Percentiles rank a stretch among this genome's conserved stretches.
These are phyloP conservation scores for Kazachstania sp. DNA, from an alignment of 1,139 yeast genomes.

Conservation along the genomic window DNA sequence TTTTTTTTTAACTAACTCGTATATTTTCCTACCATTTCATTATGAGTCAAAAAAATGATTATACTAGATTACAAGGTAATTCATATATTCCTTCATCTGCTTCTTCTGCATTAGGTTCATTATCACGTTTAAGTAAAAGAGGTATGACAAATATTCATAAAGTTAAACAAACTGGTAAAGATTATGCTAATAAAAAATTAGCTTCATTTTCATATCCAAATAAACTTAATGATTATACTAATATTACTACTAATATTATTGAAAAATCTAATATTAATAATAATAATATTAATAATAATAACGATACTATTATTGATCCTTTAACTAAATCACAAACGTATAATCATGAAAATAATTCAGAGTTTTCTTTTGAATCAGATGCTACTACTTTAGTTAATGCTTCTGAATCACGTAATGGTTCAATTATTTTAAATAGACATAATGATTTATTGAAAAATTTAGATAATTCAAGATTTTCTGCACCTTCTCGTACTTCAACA, in stretches of 20 bases:
- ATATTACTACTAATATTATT: neutral
- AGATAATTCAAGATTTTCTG: neutral
- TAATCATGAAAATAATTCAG: constrained; percentile 4
- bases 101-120: constrained; percentile 7
- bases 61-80: neutral
- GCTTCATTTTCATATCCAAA: neutral
- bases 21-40: neutral
- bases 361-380: constrained; percentile 9
- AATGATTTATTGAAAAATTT: neutral
- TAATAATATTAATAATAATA: neutral
- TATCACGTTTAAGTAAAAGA: constrained; percentile 10
- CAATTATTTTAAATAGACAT: neutral
- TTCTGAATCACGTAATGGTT: neutral
- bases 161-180: constrained; percentile 12
- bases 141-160: constrained; percentile 11
- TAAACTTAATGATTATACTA: neutral
- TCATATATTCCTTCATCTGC: neutral
- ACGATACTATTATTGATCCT: neutral
- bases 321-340: neutral
- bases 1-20: neutral
- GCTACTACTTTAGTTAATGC: constrained; percentile 8
- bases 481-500: constrained; percentile 1
- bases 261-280: neutral
- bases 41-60: neutral
- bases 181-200: constrained; percentile 7